These are phyloP conservation scores for Knufia petricola DNA, from an alignment of 2,329 filamentous ascomycete species.

Conservation along the genomic window DNA sequence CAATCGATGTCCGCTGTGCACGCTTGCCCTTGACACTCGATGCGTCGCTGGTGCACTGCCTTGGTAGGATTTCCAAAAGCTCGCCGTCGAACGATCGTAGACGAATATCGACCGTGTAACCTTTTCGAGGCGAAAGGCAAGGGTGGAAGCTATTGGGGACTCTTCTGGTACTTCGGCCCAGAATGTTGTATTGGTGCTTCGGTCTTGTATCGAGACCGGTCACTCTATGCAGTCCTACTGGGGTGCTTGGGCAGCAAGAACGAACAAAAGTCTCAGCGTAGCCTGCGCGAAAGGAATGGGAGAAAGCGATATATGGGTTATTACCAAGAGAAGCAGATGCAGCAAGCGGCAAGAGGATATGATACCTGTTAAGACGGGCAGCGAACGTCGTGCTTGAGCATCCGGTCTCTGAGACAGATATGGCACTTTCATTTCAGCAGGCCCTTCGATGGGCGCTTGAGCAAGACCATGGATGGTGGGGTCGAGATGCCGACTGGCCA, in stretches of 20 bases:
- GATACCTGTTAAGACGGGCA: conserved; percentile 4
- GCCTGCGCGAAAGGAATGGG: conserved; percentile 21
- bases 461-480: conserved; percentile 1
- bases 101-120: too few species aligned
- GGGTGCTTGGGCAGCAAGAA: background rate
- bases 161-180: background rate
- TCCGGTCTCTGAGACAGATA: conserved; percentile 6
- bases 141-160: background rate
- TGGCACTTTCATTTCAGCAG: conserved; percentile 9
- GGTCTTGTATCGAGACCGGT: conserved; percentile 4
- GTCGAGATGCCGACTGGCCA: conserved; percentile 6
- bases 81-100: background rate
- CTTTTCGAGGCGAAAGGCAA: background rate
- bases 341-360: conserved; percentile 8
- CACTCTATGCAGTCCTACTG: background rate
- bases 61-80: background rate
- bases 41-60: background rate
- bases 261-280: conserved; percentile 19
- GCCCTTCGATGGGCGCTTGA: conserved; percentile 5
- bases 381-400: conserved; percentile 3
- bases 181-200: background rate
- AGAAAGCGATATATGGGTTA: conserved; percentile 5
- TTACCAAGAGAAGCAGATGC: conserved; percentile 7
- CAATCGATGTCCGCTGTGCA: background rate
- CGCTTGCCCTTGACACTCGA: background rate